A percentile compares a stretch with the other conserved stretches of the same genome.
phyloP scores from a whole-genome alignment of 2,329 filamentous ascomycete species.

The Botrytis fabae region DNA sequence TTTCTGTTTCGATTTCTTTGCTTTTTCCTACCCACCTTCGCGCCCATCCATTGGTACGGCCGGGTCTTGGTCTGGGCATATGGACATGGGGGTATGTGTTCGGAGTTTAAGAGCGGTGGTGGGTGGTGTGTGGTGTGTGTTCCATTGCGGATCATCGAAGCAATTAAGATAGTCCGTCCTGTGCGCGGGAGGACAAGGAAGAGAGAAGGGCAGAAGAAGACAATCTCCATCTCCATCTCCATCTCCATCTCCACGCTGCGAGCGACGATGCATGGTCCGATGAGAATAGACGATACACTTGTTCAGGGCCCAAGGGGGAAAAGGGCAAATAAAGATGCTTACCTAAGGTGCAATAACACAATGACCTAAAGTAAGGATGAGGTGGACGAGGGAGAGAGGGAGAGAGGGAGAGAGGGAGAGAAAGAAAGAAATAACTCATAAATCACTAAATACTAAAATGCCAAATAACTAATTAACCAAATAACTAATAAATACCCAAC shows the following conservation, averaged over 20 bases:
- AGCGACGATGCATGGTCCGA: neutral
- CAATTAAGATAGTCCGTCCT: neutral
- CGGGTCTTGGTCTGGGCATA: slow-evolving; percentile 1
- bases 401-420: no score
- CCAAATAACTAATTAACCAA: no score
- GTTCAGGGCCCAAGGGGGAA: neutral
- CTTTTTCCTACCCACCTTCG: neutral
- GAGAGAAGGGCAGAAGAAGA: neutral
- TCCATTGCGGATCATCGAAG: slow-evolving; percentile 8
- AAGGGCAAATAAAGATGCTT: neutral
- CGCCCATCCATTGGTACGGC: neutral
- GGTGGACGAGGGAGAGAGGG: no score
- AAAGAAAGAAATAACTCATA: neutral
- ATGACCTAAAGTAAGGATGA: no score
- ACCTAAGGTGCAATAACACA: no score
- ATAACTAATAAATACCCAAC: no score
- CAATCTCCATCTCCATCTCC: neutral
- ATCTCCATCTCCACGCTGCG: neutral
- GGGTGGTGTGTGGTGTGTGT: neutral
- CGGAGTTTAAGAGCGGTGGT: slow-evolving; percentile 2
- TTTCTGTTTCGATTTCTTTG: slow-evolving; percentile 5
- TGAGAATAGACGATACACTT: neutral
- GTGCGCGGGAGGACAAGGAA: neutral
- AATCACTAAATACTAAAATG: no score
- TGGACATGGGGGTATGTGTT: neutral